A percentile compares a stretch with the other conserved stretches of the same genome.
phyloP scores from a whole-genome alignment of 192 early-diverging fungal genomes.

The Jimgerdemannia lactiflua region DNA sequence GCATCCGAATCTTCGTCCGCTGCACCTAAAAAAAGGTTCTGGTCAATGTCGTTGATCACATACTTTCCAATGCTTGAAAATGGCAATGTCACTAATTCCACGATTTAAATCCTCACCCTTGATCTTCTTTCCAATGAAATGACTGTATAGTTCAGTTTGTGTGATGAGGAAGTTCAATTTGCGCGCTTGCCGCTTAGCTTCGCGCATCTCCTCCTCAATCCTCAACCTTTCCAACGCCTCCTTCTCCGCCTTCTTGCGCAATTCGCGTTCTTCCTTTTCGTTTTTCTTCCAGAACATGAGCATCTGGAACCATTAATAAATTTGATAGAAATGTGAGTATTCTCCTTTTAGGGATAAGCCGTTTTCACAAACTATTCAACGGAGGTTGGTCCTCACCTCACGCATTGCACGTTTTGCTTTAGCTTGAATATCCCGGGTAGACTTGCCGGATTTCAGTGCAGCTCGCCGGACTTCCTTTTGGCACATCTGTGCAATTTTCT shows the following conservation, averaged over 20 bases:
- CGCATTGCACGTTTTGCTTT: conserved; percentile 65
- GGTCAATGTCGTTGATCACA: no score
- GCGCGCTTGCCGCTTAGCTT: conserved; percentile 76
- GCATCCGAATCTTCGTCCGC: conserved; percentile 12
- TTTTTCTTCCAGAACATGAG: conserved; percentile 90
- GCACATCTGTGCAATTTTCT: conserved; percentile 67
- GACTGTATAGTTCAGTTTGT: conserved; percentile 90
- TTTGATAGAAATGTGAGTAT: no score
- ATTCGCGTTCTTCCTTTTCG: conserved; percentile 87
- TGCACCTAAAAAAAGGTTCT: not conserved
- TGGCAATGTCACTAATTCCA: not conserved
- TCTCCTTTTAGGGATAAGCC: no score
- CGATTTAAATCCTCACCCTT: conserved; percentile 16
- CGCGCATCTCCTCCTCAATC: conserved; percentile 80
- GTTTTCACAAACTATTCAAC: not conserved
- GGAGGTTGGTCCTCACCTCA: conserved; percentile 24
- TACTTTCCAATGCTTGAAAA: no score
- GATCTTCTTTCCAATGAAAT: conserved; percentile 88
- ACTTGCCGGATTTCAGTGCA: conserved; percentile 43
- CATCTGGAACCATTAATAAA: conserved; percentile 50
- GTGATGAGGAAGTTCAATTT: conserved; percentile 93
- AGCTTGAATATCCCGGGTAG: conserved; percentile 59
- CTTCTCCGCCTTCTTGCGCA: conserved; percentile 83
- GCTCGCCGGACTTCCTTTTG: conserved; percentile 70
- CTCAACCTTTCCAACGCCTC: conserved; percentile 77